Conservation (phyloP, 768 basidiomycete species). For the Naematelia encephala region DNA sequence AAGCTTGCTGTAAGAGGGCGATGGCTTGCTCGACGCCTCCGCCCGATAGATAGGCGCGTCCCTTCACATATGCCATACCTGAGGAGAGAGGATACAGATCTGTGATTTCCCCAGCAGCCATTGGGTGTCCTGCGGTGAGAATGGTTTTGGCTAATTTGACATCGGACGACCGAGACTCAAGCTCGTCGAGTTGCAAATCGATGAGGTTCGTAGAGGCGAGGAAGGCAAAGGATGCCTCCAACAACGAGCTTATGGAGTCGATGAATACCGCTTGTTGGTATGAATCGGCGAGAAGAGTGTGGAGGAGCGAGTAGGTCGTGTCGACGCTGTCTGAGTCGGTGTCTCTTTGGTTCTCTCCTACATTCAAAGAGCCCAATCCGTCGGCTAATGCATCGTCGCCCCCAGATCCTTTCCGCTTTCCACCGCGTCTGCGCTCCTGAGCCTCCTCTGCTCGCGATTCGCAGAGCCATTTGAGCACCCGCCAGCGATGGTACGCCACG, state of each 20-base stretch:
- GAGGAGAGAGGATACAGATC: slow-evolving; percentile 77
- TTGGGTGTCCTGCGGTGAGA: slow-evolving; percentile 62
- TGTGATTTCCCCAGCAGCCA: slow-evolving; percentile 63
- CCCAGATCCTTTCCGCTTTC: slow-evolving; percentile 16
- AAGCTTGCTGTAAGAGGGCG: slow-evolving; percentile 67
- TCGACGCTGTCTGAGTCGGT: slow-evolving; percentile 25
- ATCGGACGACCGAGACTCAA: slow-evolving; percentile 60
- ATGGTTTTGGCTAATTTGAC: slow-evolving; percentile 69
- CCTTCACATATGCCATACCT: slow-evolving; percentile 69
- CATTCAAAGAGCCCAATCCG: slow-evolving; percentile 21
- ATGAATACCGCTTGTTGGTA: background rate
- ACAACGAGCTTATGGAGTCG: slow-evolving; percentile 53
- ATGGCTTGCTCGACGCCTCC: slow-evolving; percentile 73
- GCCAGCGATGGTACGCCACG: slow-evolving; percentile 31
- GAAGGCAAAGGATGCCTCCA: slow-evolving; percentile 65
- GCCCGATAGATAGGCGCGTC: slow-evolving; percentile 63
- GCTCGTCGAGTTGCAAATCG: slow-evolving; percentile 9
- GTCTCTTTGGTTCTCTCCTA: slow-evolving; percentile 14
- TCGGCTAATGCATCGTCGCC: slow-evolving; percentile 30
- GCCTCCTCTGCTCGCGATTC: slow-evolving; percentile 35
- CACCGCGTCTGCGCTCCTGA: background rate
- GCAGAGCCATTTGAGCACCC: slow-evolving; percentile 27
- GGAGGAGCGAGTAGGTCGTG: slow-evolving; percentile 36
- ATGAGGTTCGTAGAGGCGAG: slow-evolving; percentile 66
- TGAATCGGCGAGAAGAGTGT: slow-evolving; percentile 28